Base-by-base conservation (phyloP, 345 rosid genomes). In the Murraya koenigii region DNA sequence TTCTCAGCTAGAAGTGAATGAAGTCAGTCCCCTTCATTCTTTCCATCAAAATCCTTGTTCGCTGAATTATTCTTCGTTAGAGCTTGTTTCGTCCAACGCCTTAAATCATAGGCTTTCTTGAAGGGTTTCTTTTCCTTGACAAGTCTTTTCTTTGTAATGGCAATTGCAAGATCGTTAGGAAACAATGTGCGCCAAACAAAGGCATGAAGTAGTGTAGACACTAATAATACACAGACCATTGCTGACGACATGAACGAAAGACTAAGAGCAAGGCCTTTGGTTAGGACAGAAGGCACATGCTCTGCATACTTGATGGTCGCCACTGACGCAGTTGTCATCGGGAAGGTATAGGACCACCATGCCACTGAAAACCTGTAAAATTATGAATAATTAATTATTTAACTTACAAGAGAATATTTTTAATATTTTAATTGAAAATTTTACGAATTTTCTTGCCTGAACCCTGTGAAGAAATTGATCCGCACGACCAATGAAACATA, bases 261-360 rank as follows among this genome's bases (percentile, higher is more conserved):
- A 19, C 85, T 66, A 8, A 94, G 86, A 22, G 93, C 97, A 44
- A 94, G 91, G 66, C 84, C 88, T 75, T 87, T 82, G 91, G 89
- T 96, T 10, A 81, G 15, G 54, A 76, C 33, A 22, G 82, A 85
- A 68, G 98, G 99, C 59, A 86, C 97, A 4, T 91, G 88, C 86
- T 94, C 95, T 33, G 97, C 95, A 72, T 91, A 92, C 86, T 92
- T 94, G 75, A 96, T 89, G 0, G 95, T 91, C 11, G 99, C 97
- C 75, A 96, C 95, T 23, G 98, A 90, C 38, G 84, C 94, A 1
- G 97, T 92, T 55, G 97, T 94, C 99, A 96, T 96, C 3, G 97
- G 98, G 60, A 96, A 93, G 59, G 98, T 96, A 80, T 96, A 96
- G 8, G 99, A 90, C 98, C 98, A 95, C 98, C 98, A 93, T 22